Base-by-base conservation (phyloP, 805 yeast genomes). In the Kazachstania kunashirensis region DNA sequence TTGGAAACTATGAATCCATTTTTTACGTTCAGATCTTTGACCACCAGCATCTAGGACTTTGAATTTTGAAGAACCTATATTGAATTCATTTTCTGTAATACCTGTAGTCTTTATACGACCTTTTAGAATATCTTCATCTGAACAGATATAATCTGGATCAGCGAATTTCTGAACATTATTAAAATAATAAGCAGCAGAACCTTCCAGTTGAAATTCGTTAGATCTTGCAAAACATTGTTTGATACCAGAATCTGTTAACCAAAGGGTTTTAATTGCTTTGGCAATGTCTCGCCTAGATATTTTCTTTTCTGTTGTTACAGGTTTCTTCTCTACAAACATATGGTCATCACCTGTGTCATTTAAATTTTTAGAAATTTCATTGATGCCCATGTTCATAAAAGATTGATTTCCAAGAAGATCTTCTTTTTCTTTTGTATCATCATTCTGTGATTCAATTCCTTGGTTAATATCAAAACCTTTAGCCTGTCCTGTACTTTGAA, bases 51-150 rank as follows among this genome's bases (percentile, higher is more conserved):
- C 98, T 30, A 86, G 63, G 29, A 92, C 84, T 50, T 76, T 77
- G 55, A 88, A 79, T 45, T 68, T 73, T 32, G 76, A 70, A 3
- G 75, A 68, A 8, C 76, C 74, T 42, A 89, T 75, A 38, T 68
- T 67, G 62, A 92, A 88, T 37, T 68, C 72, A 5, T 92, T 81
- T 57, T 89, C 95, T 1, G 94, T 82, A 36, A 92, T 85, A 3
- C 98, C 98, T 0, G 96, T 88, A 11, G 98, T 89, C 61, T 89
- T 88, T 50, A 92, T 84, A 24, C 98, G 69, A 4, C 96, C 97
- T 49, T 74, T 79, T 46, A 92, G 63, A 38, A 92, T 86, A 59
- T 92, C 98, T 38, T 71, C 75, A 58, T 89, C 85, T 6, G 76
- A 61, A 44, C 95, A 88, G 8, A 70, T 49, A 55, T 85, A 88